These are phyloP conservation scores for Yarrowia divulgata DNA, from an alignment of 805 yeast genomes.

Conservation along the genomic window DNA sequence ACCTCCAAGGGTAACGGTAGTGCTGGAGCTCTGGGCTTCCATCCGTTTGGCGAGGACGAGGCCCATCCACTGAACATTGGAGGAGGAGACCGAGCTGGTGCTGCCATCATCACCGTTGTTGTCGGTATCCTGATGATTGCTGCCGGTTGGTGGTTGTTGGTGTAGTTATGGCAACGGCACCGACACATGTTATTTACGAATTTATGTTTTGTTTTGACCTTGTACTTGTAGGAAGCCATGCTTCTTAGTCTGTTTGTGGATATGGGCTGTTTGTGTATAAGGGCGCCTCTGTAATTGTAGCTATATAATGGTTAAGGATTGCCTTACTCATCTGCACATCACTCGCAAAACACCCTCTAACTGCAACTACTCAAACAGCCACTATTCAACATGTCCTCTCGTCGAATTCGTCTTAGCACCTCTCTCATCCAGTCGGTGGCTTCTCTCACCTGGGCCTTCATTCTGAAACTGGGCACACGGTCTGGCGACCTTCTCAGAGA, in stretches of 20 bases:
- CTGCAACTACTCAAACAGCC: not conserved
- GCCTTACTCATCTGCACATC: not conserved
- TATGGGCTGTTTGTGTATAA: too few relatives aligned
- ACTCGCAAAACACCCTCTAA: not conserved
- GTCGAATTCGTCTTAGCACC: constrained; percentile 10
- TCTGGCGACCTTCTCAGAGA: constrained; percentile 22
- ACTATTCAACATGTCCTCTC: constrained; percentile 5
- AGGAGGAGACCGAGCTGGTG: constrained; percentile 45
- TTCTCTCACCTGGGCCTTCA: constrained; percentile 9
- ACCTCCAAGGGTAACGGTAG: constrained; percentile 69
- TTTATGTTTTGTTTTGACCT: constrained; percentile 26
- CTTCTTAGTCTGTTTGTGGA: too few relatives aligned
- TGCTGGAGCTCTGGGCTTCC: constrained; percentile 59
- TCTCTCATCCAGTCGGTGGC: constrained; percentile 5
- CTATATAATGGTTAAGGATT: not conserved
- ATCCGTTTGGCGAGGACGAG: constrained; percentile 33
- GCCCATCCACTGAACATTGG: constrained; percentile 41
- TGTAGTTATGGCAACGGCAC: not conserved
- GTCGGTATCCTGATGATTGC: constrained; percentile 41
- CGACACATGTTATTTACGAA: constrained; percentile 27
- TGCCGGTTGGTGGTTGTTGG: constrained; percentile 43
- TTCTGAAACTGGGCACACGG: constrained; percentile 1
- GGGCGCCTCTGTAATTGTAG: too few relatives aligned
- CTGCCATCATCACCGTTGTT: constrained; percentile 45
- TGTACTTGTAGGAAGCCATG: too few relatives aligned